Evolutionary conservation across 208 protist species (phyloP).

Genomic region (Tetramitus jugosus): DNA sequence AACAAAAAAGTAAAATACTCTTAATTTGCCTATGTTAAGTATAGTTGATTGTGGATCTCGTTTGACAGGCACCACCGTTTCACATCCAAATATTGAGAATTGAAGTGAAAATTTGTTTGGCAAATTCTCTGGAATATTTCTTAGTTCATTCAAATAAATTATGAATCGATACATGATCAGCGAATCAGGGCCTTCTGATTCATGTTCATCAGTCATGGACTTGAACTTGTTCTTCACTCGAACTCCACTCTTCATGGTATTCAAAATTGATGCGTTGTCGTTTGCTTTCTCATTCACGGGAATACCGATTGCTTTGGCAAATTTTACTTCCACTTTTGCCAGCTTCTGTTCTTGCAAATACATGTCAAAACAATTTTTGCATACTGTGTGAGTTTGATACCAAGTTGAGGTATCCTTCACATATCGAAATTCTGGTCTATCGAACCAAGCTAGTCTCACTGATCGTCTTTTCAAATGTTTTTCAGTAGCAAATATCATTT

Average conservation of each 20-base stretch:
- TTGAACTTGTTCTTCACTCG: neutral
- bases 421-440: slow-evolving; percentile 14
- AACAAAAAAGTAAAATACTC: slow-evolving; percentile 15
- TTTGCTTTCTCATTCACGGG: slow-evolving; percentile 12
- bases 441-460: slow-evolving; percentile 23
- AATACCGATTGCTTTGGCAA: slow-evolving; percentile 28
- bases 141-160: neutral
- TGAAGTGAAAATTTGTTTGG: neutral
- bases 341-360: slow-evolving; percentile 26
- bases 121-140: slow-evolving; percentile 10
- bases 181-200: neutral
- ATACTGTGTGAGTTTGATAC: slow-evolving; percentile 24
- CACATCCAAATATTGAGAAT: neutral
- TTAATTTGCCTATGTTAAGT: neutral
- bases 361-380: slow-evolving; percentile 29
- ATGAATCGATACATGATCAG: slow-evolving; percentile 11
- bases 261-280: neutral
- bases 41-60: neutral
- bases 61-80: neutral
- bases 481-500: slow-evolving; percentile 30
- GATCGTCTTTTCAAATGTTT: slow-evolving; percentile 16
- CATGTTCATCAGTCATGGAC: neutral
- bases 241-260: neutral
- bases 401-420: neutral
- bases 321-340: slow-evolving; percentile 17